Percentiles rank a stretch among this genome's conserved stretches.
These are phyloP conservation scores for Sanghuangporus weigelae DNA, from an alignment of 1,284 basidiomycete genomes.

Conservation along the genomic window DNA sequence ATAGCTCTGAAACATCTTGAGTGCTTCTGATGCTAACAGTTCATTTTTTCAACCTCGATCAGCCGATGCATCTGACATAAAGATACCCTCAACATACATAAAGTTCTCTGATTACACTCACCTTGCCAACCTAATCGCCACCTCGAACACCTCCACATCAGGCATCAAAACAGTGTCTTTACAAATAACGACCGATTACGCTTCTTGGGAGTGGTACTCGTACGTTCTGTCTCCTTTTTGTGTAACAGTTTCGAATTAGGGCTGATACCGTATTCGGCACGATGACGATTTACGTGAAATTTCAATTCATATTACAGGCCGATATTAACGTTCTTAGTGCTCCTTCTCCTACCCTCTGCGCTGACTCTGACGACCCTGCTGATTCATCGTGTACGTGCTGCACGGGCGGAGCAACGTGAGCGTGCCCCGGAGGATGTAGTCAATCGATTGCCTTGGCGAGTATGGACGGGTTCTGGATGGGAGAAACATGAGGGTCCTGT, in stretches of 20 bases:
- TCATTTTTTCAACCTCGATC: slow-evolving; percentile 2
- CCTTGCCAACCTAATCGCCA: slow-evolving; percentile 52
- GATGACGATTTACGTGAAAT: slow-evolving; percentile 13
- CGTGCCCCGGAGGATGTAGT: slow-evolving; percentile 78
- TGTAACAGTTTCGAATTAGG: not conserved
- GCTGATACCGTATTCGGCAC: slow-evolving; percentile 1
- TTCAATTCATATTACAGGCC: slow-evolving; percentile 41
- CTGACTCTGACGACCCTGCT: slow-evolving; percentile 79
- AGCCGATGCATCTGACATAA: slow-evolving; percentile 73
- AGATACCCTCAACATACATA: slow-evolving; percentile 69
- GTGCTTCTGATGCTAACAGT: slow-evolving; percentile 14
- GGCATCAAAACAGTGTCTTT: slow-evolving; percentile 67
- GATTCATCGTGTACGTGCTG: slow-evolving; percentile 71
- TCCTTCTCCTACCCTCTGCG: slow-evolving; percentile 75
- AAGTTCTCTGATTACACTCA: slow-evolving; percentile 63
- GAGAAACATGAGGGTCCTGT: slow-evolving; percentile 59
- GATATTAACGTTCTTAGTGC: slow-evolving; percentile 73
- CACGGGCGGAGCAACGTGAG: slow-evolving; percentile 71
- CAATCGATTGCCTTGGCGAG: slow-evolving; percentile 67
- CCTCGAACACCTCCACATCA: slow-evolving; percentile 71
- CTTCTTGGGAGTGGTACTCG: slow-evolving; percentile 85
- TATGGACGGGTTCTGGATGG: slow-evolving; percentile 76
- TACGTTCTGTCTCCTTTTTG: slow-evolving; percentile 30
- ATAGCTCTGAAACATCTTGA: not conserved
- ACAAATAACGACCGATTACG: slow-evolving; percentile 72